phyloP scores from a whole-genome alignment of 371 early-diverging fungal genomes.

The Capillidium heterosporum region DNA sequence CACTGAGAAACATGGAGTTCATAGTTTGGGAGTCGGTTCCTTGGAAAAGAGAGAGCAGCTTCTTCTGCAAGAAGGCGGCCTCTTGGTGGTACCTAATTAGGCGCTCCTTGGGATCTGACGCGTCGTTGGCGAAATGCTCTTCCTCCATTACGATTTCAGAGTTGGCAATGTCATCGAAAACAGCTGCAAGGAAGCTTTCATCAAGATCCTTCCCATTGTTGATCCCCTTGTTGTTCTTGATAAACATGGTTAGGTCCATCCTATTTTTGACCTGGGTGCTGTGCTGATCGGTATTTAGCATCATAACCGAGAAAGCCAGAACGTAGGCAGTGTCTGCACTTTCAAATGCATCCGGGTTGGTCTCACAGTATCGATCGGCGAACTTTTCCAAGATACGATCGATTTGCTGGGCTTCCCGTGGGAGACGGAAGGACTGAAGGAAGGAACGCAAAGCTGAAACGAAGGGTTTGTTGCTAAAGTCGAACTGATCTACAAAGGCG shows the following conservation, averaged over 20 bases:
- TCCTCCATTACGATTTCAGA: conserved; percentile 91
- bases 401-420: conserved; percentile 97
- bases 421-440: conserved; percentile 81
- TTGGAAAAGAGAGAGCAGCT: conserved; percentile 4
- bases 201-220: conserved; percentile 70
- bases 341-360: conserved; percentile 52
- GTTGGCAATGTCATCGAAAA: conserved; percentile 62
- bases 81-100: neutral
- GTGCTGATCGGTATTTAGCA: conserved; percentile 94
- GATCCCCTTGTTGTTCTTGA: conserved; percentile 73
- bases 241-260: conserved; percentile 49
- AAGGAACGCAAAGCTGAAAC: conserved; percentile 76
- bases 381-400: conserved; percentile 95
- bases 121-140: conserved; percentile 12
- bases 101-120: neutral
- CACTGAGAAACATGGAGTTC: conserved; percentile 24
- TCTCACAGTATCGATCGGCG: conserved; percentile 76
- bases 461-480: conserved; percentile 56
- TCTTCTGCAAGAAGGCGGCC: conserved; percentile 4
- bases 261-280: conserved; percentile 69
- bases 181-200: conserved; percentile 34
- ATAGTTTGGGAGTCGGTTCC: neutral
- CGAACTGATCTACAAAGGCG: conserved; percentile 81
- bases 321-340: conserved; percentile 82
- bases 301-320: conserved; percentile 85